phyloP scores from a whole-genome alignment of 176 grass and related monocot species.

The Oryza nivara region DNA sequence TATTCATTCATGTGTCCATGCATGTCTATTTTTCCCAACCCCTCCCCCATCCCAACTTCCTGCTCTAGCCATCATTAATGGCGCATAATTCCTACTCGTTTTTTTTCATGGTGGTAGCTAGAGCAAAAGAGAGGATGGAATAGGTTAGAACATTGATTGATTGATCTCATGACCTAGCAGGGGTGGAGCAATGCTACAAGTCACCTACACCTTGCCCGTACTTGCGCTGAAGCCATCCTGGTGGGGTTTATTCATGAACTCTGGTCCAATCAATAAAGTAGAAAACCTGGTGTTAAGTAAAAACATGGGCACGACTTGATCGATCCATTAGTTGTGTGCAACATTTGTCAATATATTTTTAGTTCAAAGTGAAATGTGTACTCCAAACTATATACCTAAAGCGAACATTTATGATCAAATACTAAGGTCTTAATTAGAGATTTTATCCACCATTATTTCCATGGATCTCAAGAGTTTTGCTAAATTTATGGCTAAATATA shows the following conservation, averaged over 20 bases:
- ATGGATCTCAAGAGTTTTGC: too few species aligned
- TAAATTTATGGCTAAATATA: too few species aligned
- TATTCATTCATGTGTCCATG: background rate
- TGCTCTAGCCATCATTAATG: background rate
- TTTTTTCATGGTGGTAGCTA: background rate
- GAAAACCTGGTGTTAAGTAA: too few species aligned
- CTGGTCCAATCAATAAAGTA: too few species aligned
- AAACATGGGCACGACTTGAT: too few species aligned
- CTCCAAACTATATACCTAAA: background rate
- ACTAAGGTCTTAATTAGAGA: too few species aligned
- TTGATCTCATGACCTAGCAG: background rate
- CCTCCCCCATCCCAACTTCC: too few species aligned
- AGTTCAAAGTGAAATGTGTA: background rate
- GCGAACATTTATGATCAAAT: too few species aligned
- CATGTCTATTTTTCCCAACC: background rate
- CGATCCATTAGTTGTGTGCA: too few species aligned
- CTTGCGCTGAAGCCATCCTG: background rate
- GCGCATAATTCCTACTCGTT: background rate
- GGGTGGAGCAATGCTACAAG: background rate
- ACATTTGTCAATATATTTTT: background rate
- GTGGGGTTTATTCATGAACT: background rate
- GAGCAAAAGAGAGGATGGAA: background rate
- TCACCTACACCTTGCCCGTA: background rate
- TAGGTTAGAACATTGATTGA: background rate
- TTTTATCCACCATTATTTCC: background rate